phyloP scores from a whole-genome alignment of 2,329 filamentous ascomycete genomes.

The Mycosphaerelloides madeirae region DNA sequence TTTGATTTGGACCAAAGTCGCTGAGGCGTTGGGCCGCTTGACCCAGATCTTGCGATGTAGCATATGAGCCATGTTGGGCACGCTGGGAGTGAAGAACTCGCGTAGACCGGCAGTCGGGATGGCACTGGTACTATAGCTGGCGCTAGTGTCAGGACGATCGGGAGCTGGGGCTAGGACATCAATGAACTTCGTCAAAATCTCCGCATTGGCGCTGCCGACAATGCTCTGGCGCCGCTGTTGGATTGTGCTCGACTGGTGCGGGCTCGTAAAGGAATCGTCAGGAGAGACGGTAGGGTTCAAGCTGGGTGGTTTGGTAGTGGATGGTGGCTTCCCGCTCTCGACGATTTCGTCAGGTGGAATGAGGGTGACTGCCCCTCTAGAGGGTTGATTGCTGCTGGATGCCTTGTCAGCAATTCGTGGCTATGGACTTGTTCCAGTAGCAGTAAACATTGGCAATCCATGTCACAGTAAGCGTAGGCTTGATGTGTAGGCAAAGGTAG shows the following conservation, averaged over 20 bases:
- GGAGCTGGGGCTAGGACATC: constrained; percentile 36
- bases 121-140: constrained; percentile 3
- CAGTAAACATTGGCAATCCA: background rate
- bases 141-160: constrained; percentile 1
- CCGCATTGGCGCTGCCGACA: constrained; percentile 37
- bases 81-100: constrained; percentile 30
- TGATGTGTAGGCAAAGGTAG: background rate
- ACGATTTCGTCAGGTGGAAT: background rate
- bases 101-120: constrained; percentile 8
- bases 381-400: constrained; percentile 4
- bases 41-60: constrained; percentile 87
- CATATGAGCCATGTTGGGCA: constrained; percentile 17
- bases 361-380: constrained; percentile 1
- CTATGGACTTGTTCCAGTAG: background rate
- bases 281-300: constrained; percentile 1
- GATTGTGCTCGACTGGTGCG: constrained; percentile 5
- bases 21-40: constrained; percentile 75
- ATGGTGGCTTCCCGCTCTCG: background rate
- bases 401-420: constrained; percentile 4
- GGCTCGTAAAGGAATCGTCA: background rate
- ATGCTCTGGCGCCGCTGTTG: constrained; percentile 38
- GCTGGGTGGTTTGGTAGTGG: too few relatives aligned
- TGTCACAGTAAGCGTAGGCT: background rate
- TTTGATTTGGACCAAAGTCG: constrained; percentile 77
- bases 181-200: constrained; percentile 51